Base-by-base conservation (phyloP, 768 basidiomycete species). In the Tricholoma hemisulphureum region DNA sequence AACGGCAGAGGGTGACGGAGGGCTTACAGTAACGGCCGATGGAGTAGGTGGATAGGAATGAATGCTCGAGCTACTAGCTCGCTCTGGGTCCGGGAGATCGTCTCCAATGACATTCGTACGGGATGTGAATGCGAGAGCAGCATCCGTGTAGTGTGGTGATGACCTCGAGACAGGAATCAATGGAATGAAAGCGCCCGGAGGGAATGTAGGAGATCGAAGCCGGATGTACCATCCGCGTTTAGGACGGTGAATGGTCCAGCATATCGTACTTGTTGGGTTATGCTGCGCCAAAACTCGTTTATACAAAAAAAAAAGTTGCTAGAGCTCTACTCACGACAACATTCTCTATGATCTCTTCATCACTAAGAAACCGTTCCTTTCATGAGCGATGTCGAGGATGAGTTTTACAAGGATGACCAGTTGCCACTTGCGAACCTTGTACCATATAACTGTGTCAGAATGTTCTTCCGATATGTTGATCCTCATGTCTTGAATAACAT, bases 211-310 rank as follows among this genome's bases (percentile, higher is more conserved):
- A 2, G 88, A 75, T 32, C 88, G 82, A 23, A 93, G 73, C 39
- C 87, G 87, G 58, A 93, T 84, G 70, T 93, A 93, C 91, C 91
- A 93, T 45, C 91, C 91, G 26, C 87, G 83, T 57, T 85, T 83
- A 1, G 91, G 91, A 5, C 85, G 83, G 67, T 92, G 91, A 24
- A 92, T 83, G 9, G 83, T 83, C 91, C 91, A 93, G 55, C 81
- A 79, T 2, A 90, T 69, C 0, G 80, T 79, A 21, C 81, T 83
- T 4, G 82, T 85, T n/a, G 82, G 78, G 37, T 87, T 88, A 57
- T 92, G 87, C 88, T 88, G 58, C 3, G 31, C 29, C 10, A 18
- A 16, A 1, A 39, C 8, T 43, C 9, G 16, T 14, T 2, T 39
- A n/a, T 28, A 49, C 57, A 18, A 50, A 28, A n/a, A 51, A 21